Conservation (phyloP, 169 alveolate species). For the Cryptosporidium sp. region DNA sequence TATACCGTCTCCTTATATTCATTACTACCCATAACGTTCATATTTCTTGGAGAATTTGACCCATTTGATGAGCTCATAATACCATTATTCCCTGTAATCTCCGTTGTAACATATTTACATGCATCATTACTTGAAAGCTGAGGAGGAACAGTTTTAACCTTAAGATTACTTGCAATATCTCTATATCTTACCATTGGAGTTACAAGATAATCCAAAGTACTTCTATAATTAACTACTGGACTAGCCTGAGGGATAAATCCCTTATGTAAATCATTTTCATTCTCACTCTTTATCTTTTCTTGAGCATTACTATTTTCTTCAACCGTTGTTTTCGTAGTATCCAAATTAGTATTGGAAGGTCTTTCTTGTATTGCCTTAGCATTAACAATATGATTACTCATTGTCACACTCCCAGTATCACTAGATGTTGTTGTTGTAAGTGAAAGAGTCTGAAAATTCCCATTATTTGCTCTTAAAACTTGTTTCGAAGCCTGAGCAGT, state of each 20-base stretch:
- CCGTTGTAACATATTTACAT: not conserved
- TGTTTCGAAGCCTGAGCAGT: not conserved
- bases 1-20: constrained; percentile 58
- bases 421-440: constrained; percentile 55
- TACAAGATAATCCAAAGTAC: constrained; percentile 61
- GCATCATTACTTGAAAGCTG: constrained; percentile 64
- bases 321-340: not conserved
- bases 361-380: not conserved
- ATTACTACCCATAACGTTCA: constrained; percentile 21
- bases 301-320: not conserved
- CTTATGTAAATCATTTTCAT: not conserved
- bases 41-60: constrained; percentile 54
- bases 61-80: not conserved
- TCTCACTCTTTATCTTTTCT: not conserved
- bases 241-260: constrained; percentile 71
- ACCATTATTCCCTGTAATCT: not conserved
- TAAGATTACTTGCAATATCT: constrained; percentile 48
- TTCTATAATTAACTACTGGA: constrained; percentile 54
- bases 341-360: not conserved
- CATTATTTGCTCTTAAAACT: not conserved
- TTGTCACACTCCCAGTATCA: constrained; percentile 37
- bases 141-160: constrained; percentile 60
- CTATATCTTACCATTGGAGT: constrained; percentile 73
- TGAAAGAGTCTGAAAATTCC: constrained; percentile 25
- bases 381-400: not conserved